Evolutionary conservation across 2,329 filamentous ascomycete genomes (phyloP).

Genomic region (Fusarium domesticum): DNA sequence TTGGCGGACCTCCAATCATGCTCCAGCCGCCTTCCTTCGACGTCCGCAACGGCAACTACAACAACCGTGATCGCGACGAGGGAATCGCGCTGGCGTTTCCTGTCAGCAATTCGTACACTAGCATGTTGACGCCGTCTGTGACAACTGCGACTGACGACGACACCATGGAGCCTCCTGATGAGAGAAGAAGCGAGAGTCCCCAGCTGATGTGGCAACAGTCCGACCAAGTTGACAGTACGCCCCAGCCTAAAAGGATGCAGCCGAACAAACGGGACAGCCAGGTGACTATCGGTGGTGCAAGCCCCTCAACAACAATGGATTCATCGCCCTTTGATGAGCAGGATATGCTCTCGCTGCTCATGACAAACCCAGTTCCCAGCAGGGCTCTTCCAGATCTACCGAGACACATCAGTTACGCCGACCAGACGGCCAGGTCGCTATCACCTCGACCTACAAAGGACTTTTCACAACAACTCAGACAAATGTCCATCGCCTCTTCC

Average conservation of each 20-base stretch:
- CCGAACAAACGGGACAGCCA: conserved; percentile 14
- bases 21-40: conserved; percentile 19
- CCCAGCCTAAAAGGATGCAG: conserved; percentile 6
- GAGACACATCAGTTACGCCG: conserved; percentile 24
- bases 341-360: conserved; percentile 34
- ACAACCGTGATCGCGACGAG: conserved; percentile 2
- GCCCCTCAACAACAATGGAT: conserved; percentile 20
- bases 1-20: conserved; percentile 18
- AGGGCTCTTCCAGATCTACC: conserved; percentile 33
- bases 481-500: conserved; percentile 20
- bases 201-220: background rate
- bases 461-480: conserved; percentile 20
- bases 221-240: background rate
- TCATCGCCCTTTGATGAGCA: conserved; percentile 35
- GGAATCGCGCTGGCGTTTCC: conserved; percentile 22
- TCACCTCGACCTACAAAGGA: conserved; percentile 26
- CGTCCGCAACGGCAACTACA: conserved; percentile 4
- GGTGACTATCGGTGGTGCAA: conserved; percentile 4
- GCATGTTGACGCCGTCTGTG: conserved; percentile 26
- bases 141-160: conserved; percentile 19
- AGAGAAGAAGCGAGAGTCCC: conserved; percentile 12
- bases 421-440: conserved; percentile 28
- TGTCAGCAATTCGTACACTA: conserved; percentile 23
- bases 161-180: conserved; percentile 7
- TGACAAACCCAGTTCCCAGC: conserved; percentile 21